Evolutionary conservation across 345 rosid genomes (phyloP), one percentile per base, ranked within the genome.

Genomic region (Heritiera fomes): DNA sequence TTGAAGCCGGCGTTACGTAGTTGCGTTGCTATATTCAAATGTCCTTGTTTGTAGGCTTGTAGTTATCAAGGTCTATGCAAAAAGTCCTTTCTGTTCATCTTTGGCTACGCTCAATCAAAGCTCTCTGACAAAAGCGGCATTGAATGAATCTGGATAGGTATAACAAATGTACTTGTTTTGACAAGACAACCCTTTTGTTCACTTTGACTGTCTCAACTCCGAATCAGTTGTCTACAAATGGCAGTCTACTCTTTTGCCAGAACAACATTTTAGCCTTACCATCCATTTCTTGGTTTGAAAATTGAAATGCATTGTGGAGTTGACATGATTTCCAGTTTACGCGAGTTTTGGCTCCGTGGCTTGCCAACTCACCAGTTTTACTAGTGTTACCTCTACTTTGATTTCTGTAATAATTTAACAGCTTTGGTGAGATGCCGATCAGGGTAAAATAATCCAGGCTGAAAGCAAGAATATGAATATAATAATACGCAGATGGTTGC

Each of bases 401-500:
- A 59, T 20, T 20, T 50, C 6, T 50, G 17, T 12, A 65, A 15
- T 65, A 17, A 64, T 64, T 65, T 17, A 65, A 67, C 15, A 41
- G 52, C 32, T 43, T 43, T 66, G 49, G 4, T 18, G 23, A 28
- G 71, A 11, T 61, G 30, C 30, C 41, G 23, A 17, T 3, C 20
- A 17, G 52, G 52, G 14, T 67, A 72, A 50, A 1, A 72, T 53
- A 72, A 61, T 38, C 4, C 68, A 41, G 41, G 58, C 20, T 7
- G 13, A 38, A 61, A 62, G 45, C 63, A 52, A 34, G 52, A 63
- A 20, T 34, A 47, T 34, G 38, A 34, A 34, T 63, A 52, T 76
- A 71, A 80, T 43, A 77, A 18, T 23, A n/a, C 47, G 15, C 2
- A 17, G 77, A 73, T 14, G 63, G 8, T 58, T 81, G 62, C 34